phyloP scores from a whole-genome alignment of 139 green algal genomes.

The Chlorella sp. region DNA sequence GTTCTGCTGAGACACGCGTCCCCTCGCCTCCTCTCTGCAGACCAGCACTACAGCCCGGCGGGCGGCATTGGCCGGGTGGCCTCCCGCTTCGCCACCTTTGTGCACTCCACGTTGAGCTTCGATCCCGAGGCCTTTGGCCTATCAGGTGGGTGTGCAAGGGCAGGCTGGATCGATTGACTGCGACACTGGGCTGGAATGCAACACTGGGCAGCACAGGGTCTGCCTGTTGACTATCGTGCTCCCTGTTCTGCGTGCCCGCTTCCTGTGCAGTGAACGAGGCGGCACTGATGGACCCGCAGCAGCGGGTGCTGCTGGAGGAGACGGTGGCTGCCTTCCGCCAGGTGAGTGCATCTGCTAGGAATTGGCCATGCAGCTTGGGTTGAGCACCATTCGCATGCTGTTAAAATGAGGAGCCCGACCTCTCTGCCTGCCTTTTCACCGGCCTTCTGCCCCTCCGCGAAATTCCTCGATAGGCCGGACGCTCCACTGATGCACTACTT shows the following conservation, averaged over 20 bases:
- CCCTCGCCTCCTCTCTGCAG: neutral
- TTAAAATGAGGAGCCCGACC: too few relatives aligned
- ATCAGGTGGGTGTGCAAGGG: neutral
- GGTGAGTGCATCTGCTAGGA: neutral
- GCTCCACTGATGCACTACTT: slow-evolving; percentile 25
- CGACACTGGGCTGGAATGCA: neutral
- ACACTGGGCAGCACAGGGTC: neutral
- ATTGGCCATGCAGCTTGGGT: too few relatives aligned
- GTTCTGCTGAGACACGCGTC: neutral
- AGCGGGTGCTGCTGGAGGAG: slow-evolving; percentile 78
- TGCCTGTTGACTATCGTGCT: neutral
- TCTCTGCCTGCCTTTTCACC: too few relatives aligned
- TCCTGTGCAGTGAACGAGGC: slow-evolving; percentile 51
- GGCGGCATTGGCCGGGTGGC: slow-evolving; percentile 36
- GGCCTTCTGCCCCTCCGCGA: neutral
- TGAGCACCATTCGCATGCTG: too few relatives aligned
- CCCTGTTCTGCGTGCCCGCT: neutral
- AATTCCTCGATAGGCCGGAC: neutral
- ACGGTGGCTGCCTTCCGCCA: slow-evolving; percentile 19
- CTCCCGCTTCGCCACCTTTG: slow-evolving; percentile 70
- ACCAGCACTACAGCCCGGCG: slow-evolving; percentile 52
- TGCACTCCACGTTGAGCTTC: slow-evolving; percentile 69
- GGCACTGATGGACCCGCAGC: slow-evolving; percentile 81
- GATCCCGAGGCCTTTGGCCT: slow-evolving; percentile 73
- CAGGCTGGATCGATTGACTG: neutral